Conservation (phyloP, 331 rosid genomes). For the Phaseolus coccineus region DNA sequence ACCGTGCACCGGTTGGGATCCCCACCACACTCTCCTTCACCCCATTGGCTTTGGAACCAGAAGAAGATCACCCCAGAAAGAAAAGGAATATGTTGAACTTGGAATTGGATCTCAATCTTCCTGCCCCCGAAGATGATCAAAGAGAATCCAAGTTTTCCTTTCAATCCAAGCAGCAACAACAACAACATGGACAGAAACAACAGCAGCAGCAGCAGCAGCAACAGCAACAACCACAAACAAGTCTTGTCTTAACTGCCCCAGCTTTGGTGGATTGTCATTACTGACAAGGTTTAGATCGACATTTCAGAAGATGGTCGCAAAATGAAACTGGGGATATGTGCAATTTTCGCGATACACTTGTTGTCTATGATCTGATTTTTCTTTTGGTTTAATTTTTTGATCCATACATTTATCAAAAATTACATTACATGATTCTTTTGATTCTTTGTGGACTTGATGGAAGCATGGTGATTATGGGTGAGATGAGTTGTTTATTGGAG, state of each 20-base stretch:
- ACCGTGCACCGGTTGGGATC: constrained; percentile 61
- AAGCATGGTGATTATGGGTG: constrained; percentile 26
- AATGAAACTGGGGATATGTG: constrained; percentile 43
- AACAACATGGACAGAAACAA: constrained; percentile 43
- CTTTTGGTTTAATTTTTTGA: neutral
- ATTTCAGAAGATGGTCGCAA: constrained; percentile 40
- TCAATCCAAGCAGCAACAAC: constrained; percentile 63
- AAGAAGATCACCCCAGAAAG: constrained; percentile 65
- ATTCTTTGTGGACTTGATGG: constrained; percentile 48
- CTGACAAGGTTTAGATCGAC: constrained; percentile 51
- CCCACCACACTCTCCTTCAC: constrained; percentile 58
- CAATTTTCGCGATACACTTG: constrained; percentile 45
- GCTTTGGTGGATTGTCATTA: constrained; percentile 98
- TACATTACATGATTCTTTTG: constrained; percentile 50
- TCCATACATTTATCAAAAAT: constrained; percentile 8
- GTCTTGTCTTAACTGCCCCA: constrained; percentile 66
- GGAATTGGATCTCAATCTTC: constrained; percentile 99
- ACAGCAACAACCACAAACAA: constrained; percentile 54
- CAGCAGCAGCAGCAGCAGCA: constrained; percentile 44
- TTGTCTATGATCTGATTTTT: constrained; percentile 38
- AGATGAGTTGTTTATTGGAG: constrained; percentile 46
- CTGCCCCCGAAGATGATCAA: constrained; percentile 95
- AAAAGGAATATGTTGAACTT: constrained; percentile 61
- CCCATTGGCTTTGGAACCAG: constrained; percentile 53
- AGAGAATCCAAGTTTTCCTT: constrained; percentile 69